phyloP scores from a whole-genome alignment of 139 green algal genomes.

The Asterochloris erici region DNA sequence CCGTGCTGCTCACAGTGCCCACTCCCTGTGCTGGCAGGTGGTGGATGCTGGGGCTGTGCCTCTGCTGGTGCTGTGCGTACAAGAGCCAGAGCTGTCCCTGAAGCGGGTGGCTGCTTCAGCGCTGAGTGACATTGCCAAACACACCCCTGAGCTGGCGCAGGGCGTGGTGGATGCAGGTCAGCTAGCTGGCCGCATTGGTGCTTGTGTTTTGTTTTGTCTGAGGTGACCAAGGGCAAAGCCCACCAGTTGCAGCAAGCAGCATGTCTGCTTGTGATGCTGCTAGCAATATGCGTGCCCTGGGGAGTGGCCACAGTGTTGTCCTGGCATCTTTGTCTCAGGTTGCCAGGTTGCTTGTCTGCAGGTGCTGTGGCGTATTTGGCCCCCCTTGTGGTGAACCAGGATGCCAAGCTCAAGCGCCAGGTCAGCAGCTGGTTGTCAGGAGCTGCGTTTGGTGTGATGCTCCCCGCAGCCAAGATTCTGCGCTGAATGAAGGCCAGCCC shows the following conservation, averaged over 20 bases:
- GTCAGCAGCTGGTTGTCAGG: too few relatives aligned
- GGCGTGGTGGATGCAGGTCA: slow-evolving; percentile 77
- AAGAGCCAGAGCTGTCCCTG: slow-evolving; percentile 82
- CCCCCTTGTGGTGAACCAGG: slow-evolving; percentile 74
- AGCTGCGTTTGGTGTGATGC: too few relatives aligned
- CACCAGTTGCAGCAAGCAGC: too few relatives aligned
- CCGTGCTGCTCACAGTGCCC: too few relatives aligned
- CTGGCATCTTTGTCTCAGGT: too few relatives aligned
- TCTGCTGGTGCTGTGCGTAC: slow-evolving; percentile 84
- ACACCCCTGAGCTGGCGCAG: slow-evolving; percentile 83
- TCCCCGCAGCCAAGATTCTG: too few relatives aligned
- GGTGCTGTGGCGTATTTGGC: slow-evolving; percentile 71
- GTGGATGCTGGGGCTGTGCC: slow-evolving; percentile 71
- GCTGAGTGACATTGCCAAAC: slow-evolving; percentile 84
- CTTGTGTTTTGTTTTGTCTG: too few relatives aligned
- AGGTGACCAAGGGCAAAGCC: too few relatives aligned
- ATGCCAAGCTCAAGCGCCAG: slow-evolving; percentile 79
- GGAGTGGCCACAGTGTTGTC: too few relatives aligned
- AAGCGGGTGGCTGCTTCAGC: slow-evolving; percentile 81
- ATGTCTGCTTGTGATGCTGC: too few relatives aligned
- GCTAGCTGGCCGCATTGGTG: background rate
- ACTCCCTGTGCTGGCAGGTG: slow-evolving; percentile 18
- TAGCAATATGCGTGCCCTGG: too few relatives aligned
- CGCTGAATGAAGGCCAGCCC: too few relatives aligned
- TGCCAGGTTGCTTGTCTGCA: background rate